Conservation (phyloP, 2,329 filamentous ascomycete species). For the Chrysoporthe austroafricana region DNA sequence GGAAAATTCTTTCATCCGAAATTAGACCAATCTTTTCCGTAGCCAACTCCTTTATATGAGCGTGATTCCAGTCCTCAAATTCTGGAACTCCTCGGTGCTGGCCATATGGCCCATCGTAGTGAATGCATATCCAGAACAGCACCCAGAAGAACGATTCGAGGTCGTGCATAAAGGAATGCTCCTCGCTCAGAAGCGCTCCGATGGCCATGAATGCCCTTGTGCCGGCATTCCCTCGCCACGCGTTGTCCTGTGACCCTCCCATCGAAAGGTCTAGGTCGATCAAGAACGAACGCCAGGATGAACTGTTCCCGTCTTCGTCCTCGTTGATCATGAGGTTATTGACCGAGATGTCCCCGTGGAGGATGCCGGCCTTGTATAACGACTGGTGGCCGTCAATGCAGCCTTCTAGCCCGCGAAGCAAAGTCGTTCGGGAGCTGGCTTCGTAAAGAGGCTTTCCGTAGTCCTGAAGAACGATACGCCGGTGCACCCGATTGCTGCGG, state of each 20-base stretch:
- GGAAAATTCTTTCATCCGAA: background rate
- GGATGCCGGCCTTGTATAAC: constrained; percentile 36
- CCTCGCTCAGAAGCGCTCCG: constrained; percentile 44
- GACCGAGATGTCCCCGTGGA: constrained; percentile 43
- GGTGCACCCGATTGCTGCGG: constrained; percentile 7
- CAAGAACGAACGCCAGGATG: constrained; percentile 22
- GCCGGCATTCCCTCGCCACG: constrained; percentile 47
- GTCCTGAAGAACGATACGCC: constrained; percentile 30
- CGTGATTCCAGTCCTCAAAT: constrained; percentile 33
- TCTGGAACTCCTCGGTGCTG: constrained; percentile 32
- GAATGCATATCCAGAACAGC: constrained; percentile 50
- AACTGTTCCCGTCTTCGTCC: background rate
- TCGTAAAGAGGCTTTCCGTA: constrained; percentile 42
- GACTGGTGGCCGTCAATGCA: constrained; percentile 40
- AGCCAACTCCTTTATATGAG: background rate
- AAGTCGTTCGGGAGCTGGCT: constrained; percentile 36
- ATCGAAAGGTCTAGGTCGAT: constrained; percentile 45
- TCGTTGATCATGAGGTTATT: constrained; percentile 48
- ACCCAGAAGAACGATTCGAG: constrained; percentile 54
- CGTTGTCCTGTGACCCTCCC: constrained; percentile 36
- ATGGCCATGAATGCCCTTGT: constrained; percentile 54
- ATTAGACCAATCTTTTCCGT: background rate
- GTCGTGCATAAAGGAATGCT: constrained; percentile 50
- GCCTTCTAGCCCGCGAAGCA: constrained; percentile 38
- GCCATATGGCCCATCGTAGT: constrained; percentile 37